Conservation (phyloP, 1,284 basidiomycete species). For the Rhodofomes roseus region DNA sequence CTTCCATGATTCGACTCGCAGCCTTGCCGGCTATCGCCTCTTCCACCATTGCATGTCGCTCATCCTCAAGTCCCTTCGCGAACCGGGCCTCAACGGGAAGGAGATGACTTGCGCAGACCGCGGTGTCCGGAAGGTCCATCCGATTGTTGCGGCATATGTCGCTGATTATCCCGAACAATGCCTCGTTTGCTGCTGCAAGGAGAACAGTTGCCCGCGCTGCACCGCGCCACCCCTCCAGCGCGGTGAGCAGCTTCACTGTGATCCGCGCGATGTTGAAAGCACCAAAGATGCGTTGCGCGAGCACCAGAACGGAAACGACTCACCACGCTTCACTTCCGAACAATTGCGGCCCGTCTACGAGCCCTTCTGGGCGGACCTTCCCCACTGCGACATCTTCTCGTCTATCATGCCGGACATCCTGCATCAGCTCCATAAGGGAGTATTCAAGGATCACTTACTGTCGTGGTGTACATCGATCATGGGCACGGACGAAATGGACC, state of each 20-base stretch:
- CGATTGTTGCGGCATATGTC: conserved; percentile 22
- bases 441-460: conserved; percentile 26
- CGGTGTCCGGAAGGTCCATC: conserved; percentile 8
- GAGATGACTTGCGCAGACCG: conserved; percentile 21
- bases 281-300: not conserved
- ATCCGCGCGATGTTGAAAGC: not conserved
- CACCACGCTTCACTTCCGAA: not conserved
- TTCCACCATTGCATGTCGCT: conserved; percentile 26
- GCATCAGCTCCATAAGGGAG: conserved; percentile 26
- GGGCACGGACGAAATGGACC: conserved; percentile 14
- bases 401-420: conserved; percentile 8
- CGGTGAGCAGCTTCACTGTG: conserved; percentile 10
- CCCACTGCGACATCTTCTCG: conserved; percentile 22
- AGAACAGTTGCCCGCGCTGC: conserved; percentile 20
- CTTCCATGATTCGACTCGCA: not conserved
- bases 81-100: conserved; percentile 17
- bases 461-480: conserved; percentile 13
- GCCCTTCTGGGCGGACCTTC: conserved; percentile 30
- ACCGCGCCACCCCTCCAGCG: not conserved
- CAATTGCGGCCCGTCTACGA: conserved; percentile 9
- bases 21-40: conserved; percentile 7
- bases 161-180: conserved; percentile 27
- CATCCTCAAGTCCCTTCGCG: conserved; percentile 13
- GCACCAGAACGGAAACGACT: not conserved
- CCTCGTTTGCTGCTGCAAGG: conserved; percentile 9